These are phyloP conservation scores for Nigrograna mackinnonii DNA, from an alignment of 2,329 filamentous ascomycete genomes.

Conservation along the genomic window DNA sequence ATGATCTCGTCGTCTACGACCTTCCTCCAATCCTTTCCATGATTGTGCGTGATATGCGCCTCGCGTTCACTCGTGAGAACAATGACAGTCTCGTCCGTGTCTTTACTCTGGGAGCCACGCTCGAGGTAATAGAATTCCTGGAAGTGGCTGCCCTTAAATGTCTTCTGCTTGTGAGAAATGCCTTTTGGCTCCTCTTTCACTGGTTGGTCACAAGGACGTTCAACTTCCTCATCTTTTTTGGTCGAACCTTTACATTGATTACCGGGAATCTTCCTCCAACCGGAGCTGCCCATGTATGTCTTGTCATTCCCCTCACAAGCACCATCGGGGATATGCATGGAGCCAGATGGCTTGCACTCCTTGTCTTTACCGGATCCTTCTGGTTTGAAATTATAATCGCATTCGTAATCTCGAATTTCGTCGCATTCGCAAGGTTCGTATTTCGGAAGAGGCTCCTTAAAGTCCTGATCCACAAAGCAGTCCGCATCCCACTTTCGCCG, in stretches of 20 bases:
- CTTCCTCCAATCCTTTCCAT: slow-evolving; percentile 85
- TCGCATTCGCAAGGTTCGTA: slow-evolving; percentile 80
- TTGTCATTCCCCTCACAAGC: slow-evolving; percentile 73
- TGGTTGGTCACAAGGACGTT: slow-evolving; percentile 78
- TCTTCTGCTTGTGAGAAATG: slow-evolving; percentile 62
- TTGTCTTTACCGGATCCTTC: slow-evolving; percentile 53
- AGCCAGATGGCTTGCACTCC: slow-evolving; percentile 68
- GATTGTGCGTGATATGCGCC: slow-evolving; percentile 78
- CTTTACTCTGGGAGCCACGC: slow-evolving; percentile 58
- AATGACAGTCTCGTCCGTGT: slow-evolving; percentile 73
- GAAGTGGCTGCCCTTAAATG: slow-evolving; percentile 65
- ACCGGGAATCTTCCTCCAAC: slow-evolving; percentile 85
- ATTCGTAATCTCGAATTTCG: slow-evolving; percentile 81
- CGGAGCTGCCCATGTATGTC: slow-evolving; percentile 82
- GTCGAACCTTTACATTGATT: slow-evolving; percentile 51
- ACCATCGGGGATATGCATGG: slow-evolving; percentile 69
- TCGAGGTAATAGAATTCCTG: slow-evolving; percentile 76
- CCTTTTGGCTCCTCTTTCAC: slow-evolving; percentile 53
- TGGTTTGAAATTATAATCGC: slow-evolving; percentile 85
- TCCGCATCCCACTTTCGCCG: slow-evolving; percentile 85
- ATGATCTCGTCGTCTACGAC: slow-evolving; percentile 71
- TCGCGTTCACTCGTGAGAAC: slow-evolving; percentile 62
- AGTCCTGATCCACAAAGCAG: slow-evolving; percentile 80
- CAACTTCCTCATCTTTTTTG: slow-evolving; percentile 56
- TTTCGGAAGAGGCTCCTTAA: slow-evolving; percentile 74